Conservation (phyloP, 108 stramenopile genomes). For the Parietichytrium sp. region DNA sequence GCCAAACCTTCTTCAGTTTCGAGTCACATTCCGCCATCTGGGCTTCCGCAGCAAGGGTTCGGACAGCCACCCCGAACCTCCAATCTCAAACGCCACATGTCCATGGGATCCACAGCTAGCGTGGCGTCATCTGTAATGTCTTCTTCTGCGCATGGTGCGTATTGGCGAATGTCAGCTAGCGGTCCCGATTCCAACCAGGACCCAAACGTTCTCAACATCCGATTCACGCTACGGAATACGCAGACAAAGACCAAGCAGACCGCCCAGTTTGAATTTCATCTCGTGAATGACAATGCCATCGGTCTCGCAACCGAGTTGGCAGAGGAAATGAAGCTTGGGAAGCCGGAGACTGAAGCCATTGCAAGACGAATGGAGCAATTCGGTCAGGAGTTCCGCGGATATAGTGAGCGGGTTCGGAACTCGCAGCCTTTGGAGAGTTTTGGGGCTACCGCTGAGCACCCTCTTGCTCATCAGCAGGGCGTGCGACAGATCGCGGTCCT, state of each 20-base stretch:
- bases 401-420: no score
- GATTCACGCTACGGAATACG: slow-evolving; percentile 61
- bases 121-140: no score
- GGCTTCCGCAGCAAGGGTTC: no score
- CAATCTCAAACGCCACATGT: no score
- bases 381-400: neutral
- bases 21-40: no score
- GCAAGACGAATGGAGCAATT: neutral
- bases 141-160: slow-evolving; percentile 50
- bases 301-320: slow-evolving; percentile 83
- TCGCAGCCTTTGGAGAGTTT: no score
- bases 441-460: no score
- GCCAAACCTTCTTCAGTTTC: no score
- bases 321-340: slow-evolving; percentile 68
- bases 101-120: no score
- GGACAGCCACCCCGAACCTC: no score
- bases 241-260: slow-evolving; percentile 74
- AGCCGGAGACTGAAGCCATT: neutral
- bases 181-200: slow-evolving; percentile 52
- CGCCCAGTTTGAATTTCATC: slow-evolving; percentile 79
- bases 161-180: slow-evolving; percentile 60
- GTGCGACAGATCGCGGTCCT: no score
- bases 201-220: slow-evolving; percentile 67
- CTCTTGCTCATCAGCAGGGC: no score
- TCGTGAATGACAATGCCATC: slow-evolving; percentile 78